Base-by-base conservation (phyloP, 345 rosid species). In the Laguncularia racemosa region DNA sequence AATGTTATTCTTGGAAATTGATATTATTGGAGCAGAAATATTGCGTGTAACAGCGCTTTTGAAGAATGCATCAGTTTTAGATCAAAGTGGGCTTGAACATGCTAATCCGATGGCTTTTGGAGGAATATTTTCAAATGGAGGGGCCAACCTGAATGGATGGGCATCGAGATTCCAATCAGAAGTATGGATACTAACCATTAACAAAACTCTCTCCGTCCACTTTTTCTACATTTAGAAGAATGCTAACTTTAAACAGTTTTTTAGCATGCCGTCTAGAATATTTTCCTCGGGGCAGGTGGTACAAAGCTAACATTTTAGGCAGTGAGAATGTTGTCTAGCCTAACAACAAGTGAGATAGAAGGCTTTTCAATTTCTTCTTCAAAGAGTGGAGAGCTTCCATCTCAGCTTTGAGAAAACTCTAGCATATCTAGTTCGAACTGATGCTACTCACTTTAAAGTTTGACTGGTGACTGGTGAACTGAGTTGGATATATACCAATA, bases 41-140 rank as follows among this genome's bases (percentile, higher is more conserved):
- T 74, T 83, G 92, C 95, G 92, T 86, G 97, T 92, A 83, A 92
- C 97, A 60, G 78, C 96, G 61, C 85, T 86, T 75, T 86, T 93
- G 97, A 95, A 80, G 97, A 89, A 89, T 87, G 99, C 99, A 16
- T 84, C 96, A 80, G 86, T 86, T 84, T 79, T 93, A 76, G 89
- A 97, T 76, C 97, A 85, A 85, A 87, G 81, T 85, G 91, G 89
- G 79, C 78, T 89, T 83, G 97, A 89, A 75, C 95, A 82, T 77
- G 89, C 81, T 80, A 87, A 83, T 83, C 90, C 95, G 79, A 75
- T 86, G 82, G 65, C 89, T 71, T 79, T 91, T 50, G 89, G 96
- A 86, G 91, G 99, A 77, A 77, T 80, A 52, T 85, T 76, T 81
- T 89, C 89, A 73, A 89, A 93, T 75, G 84, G 95, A 86, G 89